Percentiles rank a stretch among this genome's conserved stretches.
These are phyloP conservation scores for Apiospora sp. DNA, from an alignment of 2,329 filamentous ascomycete genomes.

Conservation along the genomic window DNA sequence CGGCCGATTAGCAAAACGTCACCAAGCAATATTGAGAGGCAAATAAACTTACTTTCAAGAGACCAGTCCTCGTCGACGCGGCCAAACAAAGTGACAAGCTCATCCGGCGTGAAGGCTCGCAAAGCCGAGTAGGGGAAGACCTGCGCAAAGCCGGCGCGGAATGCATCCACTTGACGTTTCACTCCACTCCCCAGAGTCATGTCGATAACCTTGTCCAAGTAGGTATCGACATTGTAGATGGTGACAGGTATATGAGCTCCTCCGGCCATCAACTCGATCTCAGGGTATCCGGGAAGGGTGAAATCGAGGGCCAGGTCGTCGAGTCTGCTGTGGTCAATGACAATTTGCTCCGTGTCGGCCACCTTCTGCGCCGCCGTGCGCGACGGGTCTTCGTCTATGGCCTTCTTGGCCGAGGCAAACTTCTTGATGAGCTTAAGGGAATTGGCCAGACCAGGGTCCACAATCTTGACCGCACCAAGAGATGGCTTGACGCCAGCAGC, in stretches of 20 bases:
- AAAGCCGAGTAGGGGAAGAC: slow-evolving; percentile 96
- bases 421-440: slow-evolving; percentile 88
- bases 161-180: slow-evolving; percentile 87
- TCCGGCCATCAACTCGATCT: slow-evolving; percentile 80
- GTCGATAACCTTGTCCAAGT: slow-evolving; percentile 89
- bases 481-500: slow-evolving; percentile 76
- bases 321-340: slow-evolving; percentile 77
- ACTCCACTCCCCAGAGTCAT: slow-evolving; percentile 91
- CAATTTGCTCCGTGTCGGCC: slow-evolving; percentile 71
- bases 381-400: slow-evolving; percentile 75
- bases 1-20: neutral
- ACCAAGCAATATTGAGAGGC: neutral
- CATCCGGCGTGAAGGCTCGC: slow-evolving; percentile 92
- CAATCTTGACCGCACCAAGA: slow-evolving; percentile 85
- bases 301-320: slow-evolving; percentile 94
- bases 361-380: slow-evolving; percentile 76
- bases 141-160: slow-evolving; percentile 88
- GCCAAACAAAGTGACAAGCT: slow-evolving; percentile 94
- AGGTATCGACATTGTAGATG: slow-evolving; percentile 89
- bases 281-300: slow-evolving; percentile 88
- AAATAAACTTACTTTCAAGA: slow-evolving; percentile 78
- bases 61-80: slow-evolving; percentile 96
- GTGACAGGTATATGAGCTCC: slow-evolving; percentile 80
- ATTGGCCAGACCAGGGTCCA: slow-evolving; percentile 85
- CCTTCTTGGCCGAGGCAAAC: slow-evolving; percentile 83